Conservation (phyloP, 1,284 basidiomycete species). For the Bondarzewia mesenterica region DNA sequence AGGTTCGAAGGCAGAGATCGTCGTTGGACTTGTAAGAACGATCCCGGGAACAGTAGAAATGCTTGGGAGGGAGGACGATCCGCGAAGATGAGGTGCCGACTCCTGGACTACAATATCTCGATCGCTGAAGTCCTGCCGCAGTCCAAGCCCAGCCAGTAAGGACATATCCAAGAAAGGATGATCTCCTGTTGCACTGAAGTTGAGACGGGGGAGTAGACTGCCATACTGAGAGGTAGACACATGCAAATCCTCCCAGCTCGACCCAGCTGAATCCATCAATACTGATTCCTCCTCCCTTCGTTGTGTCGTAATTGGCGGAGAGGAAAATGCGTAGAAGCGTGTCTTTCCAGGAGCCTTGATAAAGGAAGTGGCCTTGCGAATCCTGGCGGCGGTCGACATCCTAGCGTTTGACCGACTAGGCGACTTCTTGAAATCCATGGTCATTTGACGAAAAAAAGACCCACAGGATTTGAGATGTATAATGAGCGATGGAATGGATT, state of each 20-base stretch:
- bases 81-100: neutral
- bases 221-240: too few species aligned
- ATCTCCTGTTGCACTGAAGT: neutral
- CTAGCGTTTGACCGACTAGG: neutral
- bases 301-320: neutral
- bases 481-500: too few species aligned
- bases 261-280: neutral
- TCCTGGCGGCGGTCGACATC: neutral
- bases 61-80: neutral
- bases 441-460: too few species aligned
- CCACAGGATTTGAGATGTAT: too few species aligned
- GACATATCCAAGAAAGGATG: neutral
- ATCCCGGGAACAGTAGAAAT: neutral
- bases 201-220: neutral
- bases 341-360: neutral
- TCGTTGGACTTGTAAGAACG: neutral
- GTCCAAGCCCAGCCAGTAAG: neutral
- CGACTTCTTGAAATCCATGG: too few species aligned
- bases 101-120: neutral
- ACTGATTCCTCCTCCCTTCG: neutral
- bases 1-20: neutral
- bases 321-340: neutral
- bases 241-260: neutral
- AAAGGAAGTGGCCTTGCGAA: neutral
- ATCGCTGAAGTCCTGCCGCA: neutral